Percentiles rank a stretch among this genome's conserved stretches.
Conservation (phyloP, 2,329 filamentous ascomycete species). For the Didymella pinodella region DNA sequence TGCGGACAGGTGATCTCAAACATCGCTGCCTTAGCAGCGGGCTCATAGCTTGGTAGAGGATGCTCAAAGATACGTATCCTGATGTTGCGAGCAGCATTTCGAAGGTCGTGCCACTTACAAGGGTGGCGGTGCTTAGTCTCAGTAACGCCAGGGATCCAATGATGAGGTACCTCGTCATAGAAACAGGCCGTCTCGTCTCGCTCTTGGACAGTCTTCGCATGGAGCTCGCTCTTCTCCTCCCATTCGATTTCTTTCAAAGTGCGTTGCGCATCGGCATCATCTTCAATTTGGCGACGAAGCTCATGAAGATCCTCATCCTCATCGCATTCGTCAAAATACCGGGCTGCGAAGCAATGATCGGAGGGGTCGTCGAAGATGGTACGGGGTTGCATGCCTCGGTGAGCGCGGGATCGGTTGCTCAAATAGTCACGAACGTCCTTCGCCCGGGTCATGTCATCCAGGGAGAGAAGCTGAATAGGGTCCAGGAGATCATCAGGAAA, state of each 20-base stretch:
- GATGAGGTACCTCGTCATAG: conserved; percentile 41
- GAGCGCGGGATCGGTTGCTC: conserved; percentile 42
- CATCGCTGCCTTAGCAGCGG: conserved; percentile 55
- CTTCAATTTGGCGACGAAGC: conserved; percentile 49
- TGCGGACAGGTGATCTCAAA: conserved; percentile 62
- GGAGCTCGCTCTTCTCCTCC: conserved; percentile 32
- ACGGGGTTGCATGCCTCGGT: conserved; percentile 19
- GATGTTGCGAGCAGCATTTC: conserved; percentile 50
- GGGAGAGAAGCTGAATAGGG: conserved; percentile 60
- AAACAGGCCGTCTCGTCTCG: conserved; percentile 42
- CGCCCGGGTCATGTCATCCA: conserved; percentile 61
- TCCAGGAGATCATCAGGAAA: conserved; percentile 63
- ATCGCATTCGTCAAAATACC: conserved; percentile 54
- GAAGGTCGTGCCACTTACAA: conserved; percentile 48
- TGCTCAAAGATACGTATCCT: conserved; percentile 60
- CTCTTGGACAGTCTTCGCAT: conserved; percentile 24
- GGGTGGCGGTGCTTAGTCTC: conserved; percentile 12
- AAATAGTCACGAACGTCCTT: conserved; percentile 61
- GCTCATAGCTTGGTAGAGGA: conserved; percentile 54
- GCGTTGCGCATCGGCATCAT: conserved; percentile 37
- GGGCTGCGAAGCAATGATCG: conserved; percentile 56
- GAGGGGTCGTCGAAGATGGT: conserved; percentile 60
- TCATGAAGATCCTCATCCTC: conserved; percentile 32
- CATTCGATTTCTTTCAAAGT: conserved; percentile 54
- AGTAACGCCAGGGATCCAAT: conserved; percentile 1